phyloP scores from a whole-genome alignment of 1,284 basidiomycete genomes.

The Exobasidium rhododendri region DNA sequence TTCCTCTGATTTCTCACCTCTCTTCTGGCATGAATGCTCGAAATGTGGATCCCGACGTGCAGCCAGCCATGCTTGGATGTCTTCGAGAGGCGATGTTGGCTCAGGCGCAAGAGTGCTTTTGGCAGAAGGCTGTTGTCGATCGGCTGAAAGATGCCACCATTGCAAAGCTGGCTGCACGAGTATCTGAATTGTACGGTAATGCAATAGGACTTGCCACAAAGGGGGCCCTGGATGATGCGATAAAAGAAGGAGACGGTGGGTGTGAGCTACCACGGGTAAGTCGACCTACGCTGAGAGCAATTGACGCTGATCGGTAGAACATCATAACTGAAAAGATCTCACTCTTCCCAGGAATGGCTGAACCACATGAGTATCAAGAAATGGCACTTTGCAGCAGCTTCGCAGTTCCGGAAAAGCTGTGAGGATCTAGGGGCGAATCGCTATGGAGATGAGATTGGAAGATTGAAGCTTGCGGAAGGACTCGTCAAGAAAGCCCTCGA shows the following conservation, averaged over 20 bases:
- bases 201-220: conserved; percentile 20
- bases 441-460: conserved; percentile 46
- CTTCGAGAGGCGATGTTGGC: conserved; percentile 79
- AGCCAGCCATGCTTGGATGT: conserved; percentile 64
- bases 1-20: conserved; percentile 1
- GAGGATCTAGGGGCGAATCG: conserved; percentile 79
- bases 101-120: conserved; percentile 93
- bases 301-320: conserved; percentile 18
- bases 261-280: conserved; percentile 6
- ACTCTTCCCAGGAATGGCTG: conserved; percentile 62
- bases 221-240: conserved; percentile 10
- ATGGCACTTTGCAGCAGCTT: conserved; percentile 82
- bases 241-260: neutral
- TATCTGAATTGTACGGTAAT: conserved; percentile 48
- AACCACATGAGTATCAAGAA: conserved; percentile 78
- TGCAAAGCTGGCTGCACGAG: conserved; percentile 77
- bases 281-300: conserved; percentile 8
- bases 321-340: conserved; percentile 62
- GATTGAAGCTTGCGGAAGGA: conserved; percentile 39
- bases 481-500: conserved; percentile 72
- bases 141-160: conserved; percentile 78
- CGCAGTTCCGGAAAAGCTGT: conserved; percentile 82
- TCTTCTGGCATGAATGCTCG: conserved; percentile 6
- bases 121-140: conserved; percentile 86
- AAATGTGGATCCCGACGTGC: conserved; percentile 39